Conservation (phyloP, 345 rosid genomes). For the Eucalyptus polyanthemos region DNA sequence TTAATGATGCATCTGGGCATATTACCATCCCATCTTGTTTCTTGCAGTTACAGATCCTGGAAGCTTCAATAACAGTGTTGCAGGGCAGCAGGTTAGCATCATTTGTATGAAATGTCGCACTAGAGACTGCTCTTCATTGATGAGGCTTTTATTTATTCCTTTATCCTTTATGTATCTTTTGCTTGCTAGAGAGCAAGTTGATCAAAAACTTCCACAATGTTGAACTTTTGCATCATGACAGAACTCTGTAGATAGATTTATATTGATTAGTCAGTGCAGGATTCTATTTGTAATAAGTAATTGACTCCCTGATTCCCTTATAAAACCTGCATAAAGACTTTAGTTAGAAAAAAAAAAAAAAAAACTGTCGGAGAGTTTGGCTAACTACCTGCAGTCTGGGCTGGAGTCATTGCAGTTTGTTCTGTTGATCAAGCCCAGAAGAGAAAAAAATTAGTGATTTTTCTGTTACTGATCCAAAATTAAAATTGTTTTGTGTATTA, state of each 20-base stretch:
- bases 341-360: background rate
- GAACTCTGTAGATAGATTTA: background rate
- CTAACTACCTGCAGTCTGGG: background rate
- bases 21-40: background rate
- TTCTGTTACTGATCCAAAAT: background rate
- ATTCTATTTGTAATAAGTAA: background rate
- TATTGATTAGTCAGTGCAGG: background rate
- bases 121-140: background rate
- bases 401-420: background rate
- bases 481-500: background rate
- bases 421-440: background rate
- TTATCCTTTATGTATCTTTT: background rate
- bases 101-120: background rate
- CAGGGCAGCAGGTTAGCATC: slow-evolving; percentile 60
- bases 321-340: background rate
- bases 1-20: background rate
- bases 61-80: slow-evolving; percentile 82
- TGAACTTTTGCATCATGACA: background rate
- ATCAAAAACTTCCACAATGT: background rate
- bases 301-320: background rate
- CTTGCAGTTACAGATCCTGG: slow-evolving; percentile 69
- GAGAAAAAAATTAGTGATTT: background rate
- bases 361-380: background rate
- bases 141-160: background rate
- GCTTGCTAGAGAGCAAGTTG: background rate